Evolutionary conservation across 106 monocot species (phyloP).

Genomic region (Triglochin maritima): DNA sequence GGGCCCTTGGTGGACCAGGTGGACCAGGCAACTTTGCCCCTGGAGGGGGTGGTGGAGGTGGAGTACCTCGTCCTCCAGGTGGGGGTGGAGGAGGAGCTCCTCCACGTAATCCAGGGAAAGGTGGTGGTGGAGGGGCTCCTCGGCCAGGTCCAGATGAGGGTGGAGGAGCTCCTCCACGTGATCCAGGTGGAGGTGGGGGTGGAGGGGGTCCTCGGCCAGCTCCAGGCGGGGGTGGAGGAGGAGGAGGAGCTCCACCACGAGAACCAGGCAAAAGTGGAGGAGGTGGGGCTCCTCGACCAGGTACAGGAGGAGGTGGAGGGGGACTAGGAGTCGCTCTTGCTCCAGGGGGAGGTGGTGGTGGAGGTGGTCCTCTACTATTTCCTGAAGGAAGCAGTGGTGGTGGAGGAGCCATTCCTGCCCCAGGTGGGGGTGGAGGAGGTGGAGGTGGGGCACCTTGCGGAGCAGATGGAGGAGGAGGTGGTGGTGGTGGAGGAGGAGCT

Average conservation of each 20-base stretch:
- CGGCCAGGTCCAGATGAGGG: constrained; percentile 1
- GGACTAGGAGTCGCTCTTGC: constrained; percentile 13
- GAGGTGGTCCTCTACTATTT: constrained; percentile 11
- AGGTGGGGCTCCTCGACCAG: constrained; percentile 7
- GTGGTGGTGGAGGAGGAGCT: constrained; percentile 2
- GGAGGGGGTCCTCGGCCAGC: constrained; percentile 22
- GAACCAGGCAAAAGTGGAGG: constrained; percentile 24
- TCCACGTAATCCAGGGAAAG: not conserved
- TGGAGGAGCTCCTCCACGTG: constrained; percentile 7
- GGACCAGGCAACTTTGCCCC: constrained; percentile 13
- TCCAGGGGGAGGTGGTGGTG: constrained; percentile 9
- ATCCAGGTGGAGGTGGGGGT: constrained; percentile 16
- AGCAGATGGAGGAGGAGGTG: constrained; percentile 3
- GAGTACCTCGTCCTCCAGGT: constrained; percentile 14
- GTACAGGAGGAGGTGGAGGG: constrained; percentile 12
- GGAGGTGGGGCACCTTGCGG: constrained; percentile 1
- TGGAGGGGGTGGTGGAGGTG: constrained; percentile 29
- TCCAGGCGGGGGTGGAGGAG: constrained; percentile 27
- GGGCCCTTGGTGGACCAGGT: constrained; percentile 19
- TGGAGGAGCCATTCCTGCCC: constrained; percentile 7
- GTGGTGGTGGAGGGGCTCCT: constrained; percentile 10
- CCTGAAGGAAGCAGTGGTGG: constrained; percentile 14
- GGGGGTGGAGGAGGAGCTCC: constrained; percentile 28
- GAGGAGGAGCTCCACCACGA: constrained; percentile 11
- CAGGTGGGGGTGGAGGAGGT: constrained; percentile 13